Evolutionary conservation across 225 moss, liverwort and hornwort genomes (phyloP).

Genomic region (Anthoceros angustus): DNA sequence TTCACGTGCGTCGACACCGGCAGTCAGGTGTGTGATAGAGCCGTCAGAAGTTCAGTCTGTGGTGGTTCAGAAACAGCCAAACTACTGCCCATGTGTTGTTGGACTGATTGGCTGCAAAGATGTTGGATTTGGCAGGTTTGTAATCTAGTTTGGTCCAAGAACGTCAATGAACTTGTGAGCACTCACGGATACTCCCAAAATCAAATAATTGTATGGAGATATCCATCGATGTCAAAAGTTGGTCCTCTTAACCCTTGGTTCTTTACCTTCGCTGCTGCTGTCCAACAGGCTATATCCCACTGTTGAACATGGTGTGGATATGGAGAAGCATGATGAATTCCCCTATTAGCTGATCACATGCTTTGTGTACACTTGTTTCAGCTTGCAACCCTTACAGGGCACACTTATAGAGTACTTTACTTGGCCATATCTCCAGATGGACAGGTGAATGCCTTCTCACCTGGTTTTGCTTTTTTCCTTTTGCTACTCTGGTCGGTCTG

Average conservation of each 20-base stretch:
- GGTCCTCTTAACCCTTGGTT: not conserved
- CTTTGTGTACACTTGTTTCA: conserved; percentile 8
- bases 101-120: not conserved
- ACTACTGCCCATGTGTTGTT: not conserved
- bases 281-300: not conserved
- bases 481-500: not conserved
- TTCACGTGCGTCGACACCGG: conserved; percentile 88
- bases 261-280: not conserved
- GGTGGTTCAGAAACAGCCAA: not conserved
- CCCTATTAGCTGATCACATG: not conserved
- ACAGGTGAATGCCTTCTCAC: conserved; percentile 19
- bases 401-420: conserved; percentile 83
- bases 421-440: conserved; percentile 96
- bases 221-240: conserved; percentile 86
- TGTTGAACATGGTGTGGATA: not conserved
- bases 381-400: conserved; percentile 91
- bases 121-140: conserved; percentile 37
- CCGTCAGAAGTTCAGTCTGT: no score
- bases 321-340: not conserved
- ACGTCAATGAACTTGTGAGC: conserved; percentile 96
- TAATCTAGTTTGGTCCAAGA: conserved; percentile 97
- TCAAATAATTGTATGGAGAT: conserved; percentile 94
- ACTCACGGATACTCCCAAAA: conserved; percentile 98
- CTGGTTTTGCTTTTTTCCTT: not conserved
- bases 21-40: conserved; percentile 32